phyloP scores from a whole-genome alignment of 306 rosid genomes.

The Ormosia emarginata region DNA sequence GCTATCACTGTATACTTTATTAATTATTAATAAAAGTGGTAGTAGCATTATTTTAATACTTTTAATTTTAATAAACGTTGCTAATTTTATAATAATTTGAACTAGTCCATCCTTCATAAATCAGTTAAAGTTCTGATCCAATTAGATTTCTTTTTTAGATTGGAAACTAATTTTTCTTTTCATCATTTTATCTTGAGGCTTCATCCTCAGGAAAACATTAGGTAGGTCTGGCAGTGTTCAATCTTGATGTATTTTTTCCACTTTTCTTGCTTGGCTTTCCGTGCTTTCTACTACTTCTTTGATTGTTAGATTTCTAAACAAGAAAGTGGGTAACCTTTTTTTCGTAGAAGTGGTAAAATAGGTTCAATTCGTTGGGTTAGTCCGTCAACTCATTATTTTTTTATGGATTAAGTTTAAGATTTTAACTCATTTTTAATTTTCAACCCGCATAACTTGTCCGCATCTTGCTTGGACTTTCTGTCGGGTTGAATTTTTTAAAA shows the following conservation, averaged over 20 bases:
- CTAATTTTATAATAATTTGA: neutral
- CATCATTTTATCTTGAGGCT: neutral
- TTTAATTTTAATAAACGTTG: no score
- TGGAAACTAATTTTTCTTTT: neutral
- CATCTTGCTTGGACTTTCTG: no score
- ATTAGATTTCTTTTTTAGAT: neutral
- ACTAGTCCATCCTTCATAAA: neutral
- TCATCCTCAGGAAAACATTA: neutral
- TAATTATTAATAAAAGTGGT: neutral
- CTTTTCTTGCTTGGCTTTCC: constrained; percentile 2
- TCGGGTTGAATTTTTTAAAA: no score
- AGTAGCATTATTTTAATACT: neutral
- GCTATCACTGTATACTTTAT: neutral
- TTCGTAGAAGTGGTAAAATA: no score
- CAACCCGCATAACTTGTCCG: no score
- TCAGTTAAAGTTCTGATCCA: neutral
- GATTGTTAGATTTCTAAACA: neutral
- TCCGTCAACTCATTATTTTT: no score
- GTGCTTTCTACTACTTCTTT: neutral
- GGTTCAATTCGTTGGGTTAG: no score
- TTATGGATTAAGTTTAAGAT: no score
- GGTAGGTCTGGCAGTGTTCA: neutral
- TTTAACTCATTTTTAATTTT: no score
- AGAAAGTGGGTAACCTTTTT: constrained; percentile 20
- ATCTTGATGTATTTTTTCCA: neutral